Percentiles rank a stretch among this genome's conserved stretches.
Evolutionary conservation across 129 eudicot species (phyloP).

Genomic region (Chrysanthemum seticuspe): DNA sequence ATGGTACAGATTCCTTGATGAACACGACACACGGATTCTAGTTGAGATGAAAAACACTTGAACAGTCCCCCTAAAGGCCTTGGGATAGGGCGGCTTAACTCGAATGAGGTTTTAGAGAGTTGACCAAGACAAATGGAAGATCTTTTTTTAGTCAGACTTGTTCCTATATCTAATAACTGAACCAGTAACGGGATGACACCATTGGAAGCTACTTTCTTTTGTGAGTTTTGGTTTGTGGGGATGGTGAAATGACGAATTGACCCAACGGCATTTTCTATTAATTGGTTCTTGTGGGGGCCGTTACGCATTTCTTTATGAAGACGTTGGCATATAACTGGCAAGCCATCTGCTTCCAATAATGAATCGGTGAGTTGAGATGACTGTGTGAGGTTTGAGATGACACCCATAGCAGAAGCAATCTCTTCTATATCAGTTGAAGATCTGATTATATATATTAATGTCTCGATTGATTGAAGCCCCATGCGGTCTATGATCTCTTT

Average conservation of each 20-base stretch:
- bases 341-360: constrained; percentile 45
- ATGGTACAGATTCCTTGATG: constrained; percentile 57
- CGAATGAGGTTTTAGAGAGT: constrained; percentile 43
- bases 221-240: constrained; percentile 44
- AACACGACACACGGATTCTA: constrained; percentile 47
- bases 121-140: constrained; percentile 61
- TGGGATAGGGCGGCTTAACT: constrained; percentile 38
- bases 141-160: constrained; percentile 40
- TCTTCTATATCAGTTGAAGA: constrained; percentile 49
- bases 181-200: constrained; percentile 57
- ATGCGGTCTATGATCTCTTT: constrained; percentile 39
- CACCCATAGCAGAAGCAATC: constrained; percentile 57
- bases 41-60: constrained; percentile 53
- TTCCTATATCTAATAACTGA: constrained; percentile 50
- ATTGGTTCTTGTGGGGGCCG: constrained; percentile 31
- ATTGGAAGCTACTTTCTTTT: constrained; percentile 55
- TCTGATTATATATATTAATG: constrained; percentile 40
- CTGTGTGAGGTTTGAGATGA: constrained; percentile 50
- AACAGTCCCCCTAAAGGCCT: constrained; percentile 37
- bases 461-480: constrained; percentile 37
- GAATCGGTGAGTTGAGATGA: constrained; percentile 44
- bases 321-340: constrained; percentile 29
- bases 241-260: constrained; percentile 56
- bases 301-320: constrained; percentile 36
- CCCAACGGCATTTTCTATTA: constrained; percentile 52